Base-by-base conservation (phyloP, 2,329 filamentous ascomycete species). In the Aspergillus fischeri region DNA sequence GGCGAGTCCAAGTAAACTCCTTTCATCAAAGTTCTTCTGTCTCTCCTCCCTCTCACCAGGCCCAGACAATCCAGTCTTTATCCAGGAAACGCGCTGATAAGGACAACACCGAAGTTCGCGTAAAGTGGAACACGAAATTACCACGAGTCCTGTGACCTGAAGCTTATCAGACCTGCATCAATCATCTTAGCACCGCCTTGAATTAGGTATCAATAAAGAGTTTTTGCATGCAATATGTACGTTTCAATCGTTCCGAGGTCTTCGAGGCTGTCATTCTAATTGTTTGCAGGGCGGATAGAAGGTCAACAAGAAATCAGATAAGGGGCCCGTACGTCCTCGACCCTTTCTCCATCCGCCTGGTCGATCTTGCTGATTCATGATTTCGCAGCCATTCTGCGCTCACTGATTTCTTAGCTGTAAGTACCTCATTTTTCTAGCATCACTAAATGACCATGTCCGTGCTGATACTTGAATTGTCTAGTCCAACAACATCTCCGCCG, bases 401-500 rank as follows among this genome's bases (percentile, higher is more conserved):
- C 66, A 89, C 86, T 6, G 85, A 88, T 67, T 89, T 88, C 65
- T 75, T 88, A 54, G 86, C 86, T 51, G 83, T 84, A 74, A 70
- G 80, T 74, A 47, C 35, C 8, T 24, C 20, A 35, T 45, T 10
- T 14, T 45, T 48, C 9, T 35, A 17, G 14, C 41, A 48, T 44
- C 45, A 20, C 10, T 32, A 20, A 8, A 60, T n/a, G 59, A 25
- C 25, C n/a, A n/a, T 25, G 10, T n/a, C 24, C 28, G 45, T 14
- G 48, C 47, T 55, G 4, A 47, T 42, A 17, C 42, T 48, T 24
- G 27, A 48, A 61, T 44, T 54, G 21, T 44, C 10, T 56, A 83
- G 77, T 82, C 85, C 17, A 86, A 87, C 73, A 86, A 87, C 65
- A 87, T 87, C 65, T 87, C 85, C 8, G 85, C 85, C 3, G 78